phyloP scores from a whole-genome alignment of 495 filamentous ascomycete genomes.

The Aspergillus mulundensis region DNA sequence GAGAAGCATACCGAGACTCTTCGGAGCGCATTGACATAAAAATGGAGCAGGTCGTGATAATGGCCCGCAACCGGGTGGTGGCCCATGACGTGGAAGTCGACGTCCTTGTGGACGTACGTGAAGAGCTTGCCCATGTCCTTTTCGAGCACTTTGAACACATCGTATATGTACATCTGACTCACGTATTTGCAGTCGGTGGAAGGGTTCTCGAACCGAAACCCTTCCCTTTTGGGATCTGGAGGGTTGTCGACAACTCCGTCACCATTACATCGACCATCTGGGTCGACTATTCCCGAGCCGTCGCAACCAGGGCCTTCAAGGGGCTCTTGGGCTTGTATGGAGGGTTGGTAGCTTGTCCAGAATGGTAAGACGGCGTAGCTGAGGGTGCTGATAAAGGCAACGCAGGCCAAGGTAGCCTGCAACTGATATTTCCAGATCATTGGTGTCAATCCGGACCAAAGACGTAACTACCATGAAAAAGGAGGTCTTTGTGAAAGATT shows the following conservation, averaged over 20 bases:
- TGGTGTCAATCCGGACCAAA: background rate
- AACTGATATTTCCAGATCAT: background rate
- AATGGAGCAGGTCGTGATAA: conserved; percentile 35
- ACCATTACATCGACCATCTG: conserved; percentile 12
- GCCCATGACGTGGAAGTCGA: conserved; percentile 33
- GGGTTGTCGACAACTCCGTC: conserved; percentile 16
- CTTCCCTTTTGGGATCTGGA: conserved; percentile 21
- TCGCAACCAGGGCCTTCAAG: conserved; percentile 12
- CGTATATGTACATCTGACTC: conserved; percentile 36
- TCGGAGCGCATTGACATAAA: conserved; percentile 36
- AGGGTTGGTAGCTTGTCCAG: background rate
- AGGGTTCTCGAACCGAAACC: conserved; percentile 35
- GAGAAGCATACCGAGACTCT: conserved; percentile 28
- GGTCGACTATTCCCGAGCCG: conserved; percentile 12
- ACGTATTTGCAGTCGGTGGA: conserved; percentile 31
- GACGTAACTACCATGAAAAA: background rate
- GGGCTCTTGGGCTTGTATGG: conserved; percentile 2
- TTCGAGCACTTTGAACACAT: conserved; percentile 35
- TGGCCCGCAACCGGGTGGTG: conserved; percentile 34
- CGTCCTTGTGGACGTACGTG: conserved; percentile 34
- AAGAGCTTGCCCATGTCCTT: conserved; percentile 36
- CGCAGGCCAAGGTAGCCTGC: conserved; percentile 1
- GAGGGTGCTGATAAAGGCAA: background rate
- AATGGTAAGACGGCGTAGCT: background rate
- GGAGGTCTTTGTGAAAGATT: background rate